Evolutionary conservation across 345 rosid genomes (phyloP).

Genomic region (Salix suchowensis): DNA sequence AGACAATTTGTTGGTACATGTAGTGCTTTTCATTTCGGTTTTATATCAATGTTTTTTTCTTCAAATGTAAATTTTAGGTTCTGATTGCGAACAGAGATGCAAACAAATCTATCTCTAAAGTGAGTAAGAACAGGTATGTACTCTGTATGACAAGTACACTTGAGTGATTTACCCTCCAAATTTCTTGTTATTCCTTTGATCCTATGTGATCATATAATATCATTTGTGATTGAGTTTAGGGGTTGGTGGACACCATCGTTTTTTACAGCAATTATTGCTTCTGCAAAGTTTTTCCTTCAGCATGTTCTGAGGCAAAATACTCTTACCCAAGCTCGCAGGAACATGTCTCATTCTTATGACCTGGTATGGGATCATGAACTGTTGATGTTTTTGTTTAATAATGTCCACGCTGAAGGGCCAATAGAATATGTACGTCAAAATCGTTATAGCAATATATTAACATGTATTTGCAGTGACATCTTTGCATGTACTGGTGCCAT

Average conservation of each 20-base stretch:
- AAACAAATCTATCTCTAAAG: conserved; percentile 32
- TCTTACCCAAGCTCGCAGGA: conserved; percentile 94
- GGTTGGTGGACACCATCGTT: conserved; percentile 97
- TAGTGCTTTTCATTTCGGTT: neutral
- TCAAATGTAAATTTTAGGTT: conserved; percentile 33
- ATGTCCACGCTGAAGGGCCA: too few species aligned
- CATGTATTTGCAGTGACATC: too few species aligned
- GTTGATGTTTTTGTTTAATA: too few species aligned
- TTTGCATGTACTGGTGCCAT: too few species aligned
- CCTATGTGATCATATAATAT: too few species aligned
- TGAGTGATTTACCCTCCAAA: too few species aligned
- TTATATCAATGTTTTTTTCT: neutral
- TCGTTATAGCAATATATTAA: too few species aligned
- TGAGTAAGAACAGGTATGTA: conserved; percentile 52
- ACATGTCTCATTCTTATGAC: conserved; percentile 86
- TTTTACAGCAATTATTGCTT: conserved; percentile 66
- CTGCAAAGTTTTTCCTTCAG: conserved; percentile 71
- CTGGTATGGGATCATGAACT: conserved; percentile 39
- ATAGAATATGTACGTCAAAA: too few species aligned
- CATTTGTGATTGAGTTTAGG: conserved; percentile 24
- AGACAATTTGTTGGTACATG: neutral
- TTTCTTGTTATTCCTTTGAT: too few species aligned
- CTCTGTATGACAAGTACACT: too few species aligned
- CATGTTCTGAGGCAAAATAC: conserved; percentile 74
- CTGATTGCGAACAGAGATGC: conserved; percentile 61